Evolutionary conservation across 352 stramenopile genomes (phyloP).

Genomic region (Aphanomyces cochlioides): DNA sequence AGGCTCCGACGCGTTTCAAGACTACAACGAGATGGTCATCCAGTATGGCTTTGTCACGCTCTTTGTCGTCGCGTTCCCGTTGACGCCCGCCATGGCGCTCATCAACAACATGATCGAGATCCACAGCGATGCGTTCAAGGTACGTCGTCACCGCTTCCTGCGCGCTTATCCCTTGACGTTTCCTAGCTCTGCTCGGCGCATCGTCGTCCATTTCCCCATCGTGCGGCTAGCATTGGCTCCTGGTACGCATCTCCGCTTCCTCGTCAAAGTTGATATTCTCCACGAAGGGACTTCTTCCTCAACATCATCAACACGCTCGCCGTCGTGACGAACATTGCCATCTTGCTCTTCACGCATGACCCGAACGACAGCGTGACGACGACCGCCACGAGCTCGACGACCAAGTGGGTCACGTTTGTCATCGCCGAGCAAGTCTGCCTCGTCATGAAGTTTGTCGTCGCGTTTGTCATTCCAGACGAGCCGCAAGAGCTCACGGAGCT

Average conservation of each 20-base stretch:
- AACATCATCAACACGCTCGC: constrained; percentile 78
- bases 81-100: constrained; percentile 88
- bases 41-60: constrained; percentile 95
- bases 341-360: constrained; percentile 81
- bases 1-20: constrained; percentile 75
- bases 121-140: constrained; percentile 83
- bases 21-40: constrained; percentile 91
- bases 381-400: constrained; percentile 34
- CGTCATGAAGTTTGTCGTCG: constrained; percentile 57
- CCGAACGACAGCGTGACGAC: constrained; percentile 48
- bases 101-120: constrained; percentile 90
- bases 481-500: constrained; percentile 55
- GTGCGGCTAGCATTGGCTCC: constrained; percentile 87
- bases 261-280: constrained; percentile 23
- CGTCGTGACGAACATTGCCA: constrained; percentile 67
- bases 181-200: constrained; percentile 58
- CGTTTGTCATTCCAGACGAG: constrained; percentile 55
- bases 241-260: constrained; percentile 76
- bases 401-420: constrained; percentile 64
- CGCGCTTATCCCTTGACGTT: background rate
- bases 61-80: constrained; percentile 91
- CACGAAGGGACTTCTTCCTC: constrained; percentile 5
- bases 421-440: constrained; percentile 69
- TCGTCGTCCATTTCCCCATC: constrained; percentile 70
- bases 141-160: constrained; percentile 27